Evolutionary conservation across 2,329 filamentous ascomycete species (phyloP).

Genomic region (Claviceps maximensis): DNA sequence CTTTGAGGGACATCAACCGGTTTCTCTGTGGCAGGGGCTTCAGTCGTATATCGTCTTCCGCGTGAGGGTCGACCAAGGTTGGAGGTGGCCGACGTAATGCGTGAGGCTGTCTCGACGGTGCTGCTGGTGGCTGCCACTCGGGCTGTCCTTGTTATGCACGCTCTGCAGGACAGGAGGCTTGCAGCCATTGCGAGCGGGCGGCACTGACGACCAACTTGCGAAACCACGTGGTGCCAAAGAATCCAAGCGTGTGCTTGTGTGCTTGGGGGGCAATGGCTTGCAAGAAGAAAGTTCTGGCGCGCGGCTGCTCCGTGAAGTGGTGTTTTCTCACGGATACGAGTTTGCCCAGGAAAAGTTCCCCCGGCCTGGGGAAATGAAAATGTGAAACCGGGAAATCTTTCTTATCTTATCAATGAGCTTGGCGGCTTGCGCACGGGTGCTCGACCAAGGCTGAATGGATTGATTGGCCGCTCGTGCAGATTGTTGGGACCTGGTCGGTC

Average conservation of each 20-base stretch:
- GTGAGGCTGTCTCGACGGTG: not conserved
- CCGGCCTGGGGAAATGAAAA: no score
- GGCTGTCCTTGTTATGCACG: slow-evolving; percentile 16
- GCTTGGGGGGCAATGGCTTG: not conserved
- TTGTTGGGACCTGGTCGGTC: no score
- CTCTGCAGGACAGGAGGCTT: slow-evolving; percentile 15
- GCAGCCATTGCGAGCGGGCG: slow-evolving; percentile 11
- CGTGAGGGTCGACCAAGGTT: slow-evolving; percentile 4
- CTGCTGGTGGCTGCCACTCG: slow-evolving; percentile 7
- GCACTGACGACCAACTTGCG: not conserved
- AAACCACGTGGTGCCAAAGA: no score
- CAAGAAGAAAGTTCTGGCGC: no score
- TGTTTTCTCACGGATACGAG: not conserved
- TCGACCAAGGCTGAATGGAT: not conserved
- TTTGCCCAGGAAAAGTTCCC: not conserved
- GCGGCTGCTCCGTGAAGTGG: no score
- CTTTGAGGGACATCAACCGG: slow-evolving; percentile 12
- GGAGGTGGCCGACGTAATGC: not conserved
- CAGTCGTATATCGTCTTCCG: slow-evolving; percentile 8
- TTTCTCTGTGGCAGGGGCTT: slow-evolving; percentile 1
- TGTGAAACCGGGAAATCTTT: not conserved
- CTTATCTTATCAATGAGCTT: slow-evolving; percentile 27
- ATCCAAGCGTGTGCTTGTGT: no score
- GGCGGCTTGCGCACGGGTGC: no score
- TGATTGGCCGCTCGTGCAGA: slow-evolving; percentile 4